Evolutionary conservation across 1,284 basidiomycete genomes (phyloP), one percentile per base, ranked within the genome.

Genomic region (Malassezia restricta): DNA sequence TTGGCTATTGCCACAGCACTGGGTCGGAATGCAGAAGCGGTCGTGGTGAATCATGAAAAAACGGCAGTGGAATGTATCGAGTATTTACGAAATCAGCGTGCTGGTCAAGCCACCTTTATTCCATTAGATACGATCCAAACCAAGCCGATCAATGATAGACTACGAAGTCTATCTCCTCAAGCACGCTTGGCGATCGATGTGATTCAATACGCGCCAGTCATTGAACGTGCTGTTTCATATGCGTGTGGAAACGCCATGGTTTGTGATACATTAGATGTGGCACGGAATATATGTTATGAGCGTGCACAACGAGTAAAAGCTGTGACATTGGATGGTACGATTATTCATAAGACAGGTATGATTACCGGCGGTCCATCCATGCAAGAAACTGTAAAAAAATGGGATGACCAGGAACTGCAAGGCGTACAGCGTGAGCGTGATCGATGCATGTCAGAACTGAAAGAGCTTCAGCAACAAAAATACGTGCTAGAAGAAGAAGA

Each of bases 21-120:
- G 2, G 94, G 92, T 0, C 80, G 91, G 52, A 91, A 98, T 73
- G 85, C 91, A 47, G 92, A 98, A 64, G 86, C 91, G 1, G 82
- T 99, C 50, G 86, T 99, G 2, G 91, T 98, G 1, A 91, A 96
- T 65, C 83, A 88, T 63, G 90, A 98, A 77, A 88, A 87, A 75
- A 91, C 87, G 0, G 94, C 89, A 1, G 94, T 96, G 58, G 88
- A 92, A 66, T 98, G 94, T 74, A 95, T 98, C 66, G 67, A 91
- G 37, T 98, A 95, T 74, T 82, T 99, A 79, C 85, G 89, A 57
- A 89, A 86, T 65, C 89, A 95, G 75, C 85, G 91, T 31, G 83
- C 85, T 0, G 92, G 92, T 1, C 87, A 90, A 75, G 90, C 90
- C 6, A 98, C 92, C 0, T 98, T 98, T 76, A 84, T 98, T 45